Base-by-base conservation (phyloP, 2,329 filamentous ascomycete genomes). In the Pezicula neosporulosa region DNA sequence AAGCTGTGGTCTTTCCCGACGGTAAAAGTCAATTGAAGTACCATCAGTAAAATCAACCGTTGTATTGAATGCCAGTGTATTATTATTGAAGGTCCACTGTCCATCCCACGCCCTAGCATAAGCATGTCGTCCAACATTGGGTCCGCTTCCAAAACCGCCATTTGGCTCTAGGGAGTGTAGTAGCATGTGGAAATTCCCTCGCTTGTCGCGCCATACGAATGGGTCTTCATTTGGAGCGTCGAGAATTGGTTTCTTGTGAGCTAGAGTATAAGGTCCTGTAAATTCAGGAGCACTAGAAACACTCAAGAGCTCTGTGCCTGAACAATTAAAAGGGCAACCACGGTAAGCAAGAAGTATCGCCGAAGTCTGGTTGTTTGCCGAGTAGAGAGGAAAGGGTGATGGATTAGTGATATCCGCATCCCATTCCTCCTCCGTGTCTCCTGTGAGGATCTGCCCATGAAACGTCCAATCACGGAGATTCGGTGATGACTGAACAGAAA, bases 1-100 rank as follows among this genome's bases (percentile, higher is more conserved):
- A 5, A 79, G 44, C 64, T 77, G 76, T 0, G 76, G 74, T 2
- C 76, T 62, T 55, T 78, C 76, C 12, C 76, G 60, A 2, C 76
- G 66, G 47, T 72, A 72, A 35, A 71, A 74, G 4, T 68, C 63
- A 41, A 66, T 63, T 21, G 53, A 60, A 0, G 63, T 63, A 0
- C 75, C 75, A 55, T 78, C 75, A 0, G 68, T 70, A 47, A 72
- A 74, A 21, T 50, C 38, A 33, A 55, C 44, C 6, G 37, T 47
- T 2, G 53, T 50, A 43, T 50, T 67, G 48, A 64, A 69, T 19
- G 65, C 65, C 24, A 63, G 57, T 27, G 64, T 63, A 3, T 63
- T 50, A 18, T 58, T 47, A 37, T 67, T 65, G 47, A 66, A 70
- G 9, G 58, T 62, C 67, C 68, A 70, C 4, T 60, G 52, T 2